phyloP scores from a whole-genome alignment of 257 asterid genomes.

The Mitragyna speciosa region DNA sequence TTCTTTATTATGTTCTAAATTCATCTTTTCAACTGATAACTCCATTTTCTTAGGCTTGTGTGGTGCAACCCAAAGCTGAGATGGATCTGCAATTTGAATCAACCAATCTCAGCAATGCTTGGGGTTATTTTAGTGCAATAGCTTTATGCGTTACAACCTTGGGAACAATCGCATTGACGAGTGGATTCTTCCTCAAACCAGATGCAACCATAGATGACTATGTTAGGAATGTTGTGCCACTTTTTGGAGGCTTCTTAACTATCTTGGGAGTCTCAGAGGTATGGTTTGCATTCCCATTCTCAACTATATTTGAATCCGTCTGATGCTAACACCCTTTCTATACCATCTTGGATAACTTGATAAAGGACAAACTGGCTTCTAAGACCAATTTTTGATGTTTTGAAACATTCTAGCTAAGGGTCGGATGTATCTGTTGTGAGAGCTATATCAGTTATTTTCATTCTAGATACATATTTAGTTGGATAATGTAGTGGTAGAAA shows the following conservation, averaged over 20 bases:
- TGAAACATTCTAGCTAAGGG: background rate
- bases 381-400: background rate
- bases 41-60: slow-evolving; percentile 62
- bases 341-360: background rate
- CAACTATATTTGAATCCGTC: background rate
- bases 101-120: slow-evolving; percentile 62
- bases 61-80: slow-evolving; percentile 89
- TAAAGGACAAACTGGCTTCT: background rate
- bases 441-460: background rate
- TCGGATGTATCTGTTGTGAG: background rate
- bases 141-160: slow-evolving; percentile 68
- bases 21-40: background rate
- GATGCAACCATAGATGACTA: slow-evolving; percentile 74
- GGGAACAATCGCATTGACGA: slow-evolving; percentile 79
- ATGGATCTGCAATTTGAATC: slow-evolving; percentile 82
- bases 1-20: background rate
- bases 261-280: slow-evolving; percentile 93
- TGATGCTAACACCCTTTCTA: background rate
- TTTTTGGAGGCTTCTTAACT: slow-evolving; percentile 88
- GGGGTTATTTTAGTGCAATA: slow-evolving; percentile 78
- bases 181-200: slow-evolving; percentile 88
- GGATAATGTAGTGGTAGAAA: background rate
- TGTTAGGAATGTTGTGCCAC: slow-evolving; percentile 61
- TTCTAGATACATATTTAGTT: background rate
- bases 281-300: slow-evolving; percentile 17